These are phyloP conservation scores for Nissolia schottii DNA, from an alignment of 306 rosid species.

Conservation along the genomic window DNA sequence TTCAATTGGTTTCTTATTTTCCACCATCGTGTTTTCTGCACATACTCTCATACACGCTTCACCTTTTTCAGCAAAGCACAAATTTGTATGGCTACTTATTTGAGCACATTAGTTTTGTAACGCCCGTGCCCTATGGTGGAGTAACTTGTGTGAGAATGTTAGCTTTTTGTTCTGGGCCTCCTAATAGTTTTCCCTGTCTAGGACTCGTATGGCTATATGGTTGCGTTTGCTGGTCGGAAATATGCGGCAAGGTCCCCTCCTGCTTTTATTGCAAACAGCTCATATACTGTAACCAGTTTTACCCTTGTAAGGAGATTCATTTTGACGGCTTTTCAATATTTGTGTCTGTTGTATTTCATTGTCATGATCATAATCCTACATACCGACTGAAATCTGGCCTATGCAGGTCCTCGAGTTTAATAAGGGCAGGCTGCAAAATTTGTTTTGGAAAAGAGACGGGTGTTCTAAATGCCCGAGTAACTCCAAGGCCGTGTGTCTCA, in stretches of 20 bases:
- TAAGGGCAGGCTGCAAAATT: constrained; percentile 85
- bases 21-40: not conserved
- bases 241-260: constrained; percentile 79
- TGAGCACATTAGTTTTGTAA: not conserved
- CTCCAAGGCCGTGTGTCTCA: constrained; percentile 66
- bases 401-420: constrained; percentile 75
- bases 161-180: constrained; percentile 12
- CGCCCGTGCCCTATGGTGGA: not conserved
- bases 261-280: constrained; percentile 60
- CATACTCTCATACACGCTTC: not conserved
- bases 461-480: constrained; percentile 60
- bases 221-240: constrained; percentile 86
- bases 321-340: not conserved
- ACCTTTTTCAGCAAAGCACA: not conserved
- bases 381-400: constrained; percentile 10
- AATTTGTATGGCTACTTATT: not conserved
- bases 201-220: constrained; percentile 76
- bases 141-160: not conserved
- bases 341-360: not conserved
- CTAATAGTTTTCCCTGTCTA: constrained; percentile 22
- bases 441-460: constrained; percentile 86
- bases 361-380: not conserved
- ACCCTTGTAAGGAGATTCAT: constrained; percentile 62
- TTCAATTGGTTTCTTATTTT: not conserved
- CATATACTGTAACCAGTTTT: constrained; percentile 78